A percentile compares a stretch with the other conserved stretches of the same genome.
These are phyloP conservation scores for Rhizoclosmatium globosum DNA, from an alignment of 192 early-diverging fungal species.

Conservation along the genomic window DNA sequence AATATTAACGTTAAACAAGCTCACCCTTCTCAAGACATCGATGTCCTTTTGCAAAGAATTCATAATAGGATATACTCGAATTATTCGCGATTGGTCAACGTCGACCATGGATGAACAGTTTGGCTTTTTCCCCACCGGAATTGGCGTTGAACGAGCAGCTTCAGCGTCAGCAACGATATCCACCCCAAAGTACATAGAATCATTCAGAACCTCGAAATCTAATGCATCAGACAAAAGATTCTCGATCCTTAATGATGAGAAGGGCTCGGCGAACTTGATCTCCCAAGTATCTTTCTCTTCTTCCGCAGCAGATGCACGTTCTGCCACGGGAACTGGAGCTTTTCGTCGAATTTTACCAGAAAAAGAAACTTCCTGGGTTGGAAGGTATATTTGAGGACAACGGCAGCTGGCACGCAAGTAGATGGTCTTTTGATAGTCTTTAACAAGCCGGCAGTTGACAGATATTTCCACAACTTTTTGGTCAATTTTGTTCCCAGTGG, in stretches of 20 bases:
- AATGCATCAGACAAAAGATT: slow-evolving; percentile 65
- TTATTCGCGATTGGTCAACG: slow-evolving; percentile 4
- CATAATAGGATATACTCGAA: slow-evolving; percentile 21
- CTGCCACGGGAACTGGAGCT: slow-evolving; percentile 3
- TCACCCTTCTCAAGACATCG: slow-evolving; percentile 69
- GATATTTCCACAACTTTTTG: slow-evolving; percentile 76
- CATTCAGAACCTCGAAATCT: slow-evolving; percentile 74
- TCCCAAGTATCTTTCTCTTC: slow-evolving; percentile 50
- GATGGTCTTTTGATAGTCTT: slow-evolving; percentile 81
- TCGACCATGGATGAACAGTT: slow-evolving; percentile 32
- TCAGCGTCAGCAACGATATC: slow-evolving; percentile 44
- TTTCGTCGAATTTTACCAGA: slow-evolving; percentile 39
- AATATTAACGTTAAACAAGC: background rate
- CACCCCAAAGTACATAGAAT: slow-evolving; percentile 76
- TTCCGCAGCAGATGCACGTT: slow-evolving; percentile 18
- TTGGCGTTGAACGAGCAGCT: background rate
- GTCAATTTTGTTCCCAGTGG: slow-evolving; percentile 62
- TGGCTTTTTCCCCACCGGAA: background rate
- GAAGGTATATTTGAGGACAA: slow-evolving; percentile 61
- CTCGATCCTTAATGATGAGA: slow-evolving; percentile 55
- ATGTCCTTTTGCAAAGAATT: slow-evolving; percentile 61
- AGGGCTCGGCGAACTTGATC: slow-evolving; percentile 52
- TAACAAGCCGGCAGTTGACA: slow-evolving; percentile 81
- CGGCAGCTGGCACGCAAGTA: slow-evolving; percentile 67
- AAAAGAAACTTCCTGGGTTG: slow-evolving; percentile 45